Evolutionary conservation across 1,284 basidiomycete species (phyloP).

Genomic region (Stereum hirsutum): DNA sequence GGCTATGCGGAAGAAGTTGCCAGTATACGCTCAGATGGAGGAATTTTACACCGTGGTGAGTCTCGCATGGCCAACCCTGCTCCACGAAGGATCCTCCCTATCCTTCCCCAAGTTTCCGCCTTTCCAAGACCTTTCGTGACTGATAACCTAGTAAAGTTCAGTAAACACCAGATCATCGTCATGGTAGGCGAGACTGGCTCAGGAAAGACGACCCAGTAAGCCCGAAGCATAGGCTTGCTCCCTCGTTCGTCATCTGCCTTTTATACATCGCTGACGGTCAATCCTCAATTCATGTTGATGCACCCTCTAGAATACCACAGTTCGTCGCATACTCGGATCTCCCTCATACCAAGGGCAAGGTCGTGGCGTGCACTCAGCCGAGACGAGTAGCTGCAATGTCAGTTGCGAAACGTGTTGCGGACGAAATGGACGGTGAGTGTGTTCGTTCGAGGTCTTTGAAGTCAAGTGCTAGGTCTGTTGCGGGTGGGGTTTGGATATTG

Average conservation of each 20-base stretch:
- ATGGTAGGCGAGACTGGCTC: constrained; percentile 5
- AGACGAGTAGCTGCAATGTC: constrained; percentile 97
- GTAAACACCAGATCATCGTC: constrained; percentile 5
- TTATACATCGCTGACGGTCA: neutral
- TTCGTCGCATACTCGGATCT: constrained; percentile 93
- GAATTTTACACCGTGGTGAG: constrained; percentile 5
- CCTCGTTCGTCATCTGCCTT: neutral
- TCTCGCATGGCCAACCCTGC: no score
- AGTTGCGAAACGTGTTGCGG: constrained; percentile 96
- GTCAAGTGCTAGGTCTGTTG: neutral
- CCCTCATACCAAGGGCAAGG: constrained; percentile 79
- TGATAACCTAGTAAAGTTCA: constrained; percentile 5
- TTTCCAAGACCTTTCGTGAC: constrained; percentile 1
- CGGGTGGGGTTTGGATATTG: no score
- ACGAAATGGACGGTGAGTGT: constrained; percentile 89
- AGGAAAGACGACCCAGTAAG: constrained; percentile 4
- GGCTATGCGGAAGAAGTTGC: constrained; percentile 1
- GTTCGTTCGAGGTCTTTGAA: neutral
- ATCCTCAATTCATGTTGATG: neutral
- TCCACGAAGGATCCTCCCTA: no score
- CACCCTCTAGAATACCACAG: constrained; percentile 66
- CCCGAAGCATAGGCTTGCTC: neutral
- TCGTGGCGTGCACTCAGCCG: constrained; percentile 97
- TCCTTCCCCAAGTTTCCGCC: no score
- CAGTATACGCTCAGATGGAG: constrained; percentile 3